phyloP scores from a whole-genome alignment of 106 monocot species.

The Platanthera guangdongensis region DNA sequence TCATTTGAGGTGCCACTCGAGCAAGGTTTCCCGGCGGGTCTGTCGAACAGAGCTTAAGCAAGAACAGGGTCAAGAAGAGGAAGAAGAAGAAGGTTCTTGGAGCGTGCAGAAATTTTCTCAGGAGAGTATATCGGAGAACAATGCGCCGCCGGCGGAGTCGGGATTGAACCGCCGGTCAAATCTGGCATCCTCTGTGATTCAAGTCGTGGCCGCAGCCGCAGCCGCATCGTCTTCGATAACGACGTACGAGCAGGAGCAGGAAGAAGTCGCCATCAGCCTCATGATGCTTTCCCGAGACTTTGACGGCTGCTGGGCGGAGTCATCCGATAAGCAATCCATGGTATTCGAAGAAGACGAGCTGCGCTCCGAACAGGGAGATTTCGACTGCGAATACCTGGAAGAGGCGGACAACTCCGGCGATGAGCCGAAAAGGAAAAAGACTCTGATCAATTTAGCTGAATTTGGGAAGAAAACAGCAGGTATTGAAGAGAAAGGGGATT shows the following conservation, averaged over 20 bases:
- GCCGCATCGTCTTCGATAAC: constrained; percentile 8
- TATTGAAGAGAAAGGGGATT: not conserved
- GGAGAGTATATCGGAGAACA: not conserved
- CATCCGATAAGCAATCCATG: constrained; percentile 17
- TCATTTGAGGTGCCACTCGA: constrained; percentile 38
- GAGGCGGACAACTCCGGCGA: not conserved
- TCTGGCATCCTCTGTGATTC: not conserved
- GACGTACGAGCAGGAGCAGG: constrained; percentile 15
- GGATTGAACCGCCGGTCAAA: not conserved
- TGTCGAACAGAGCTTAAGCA: not conserved
- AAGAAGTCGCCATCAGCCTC: constrained; percentile 25
- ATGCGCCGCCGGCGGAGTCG: too few species aligned
- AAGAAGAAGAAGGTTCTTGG: constrained; percentile 15
- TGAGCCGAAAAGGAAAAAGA: constrained; percentile 7
- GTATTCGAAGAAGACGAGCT: constrained; percentile 3
- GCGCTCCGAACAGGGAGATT: not conserved
- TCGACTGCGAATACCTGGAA: not conserved
- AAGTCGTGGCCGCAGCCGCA: not conserved
- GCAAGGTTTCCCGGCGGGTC: not conserved
- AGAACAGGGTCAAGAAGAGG: not conserved
- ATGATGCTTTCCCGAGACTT: constrained; percentile 33
- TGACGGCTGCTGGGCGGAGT: constrained; percentile 7
- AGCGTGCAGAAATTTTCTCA: not conserved
- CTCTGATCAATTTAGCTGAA: not conserved
- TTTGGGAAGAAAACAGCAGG: not conserved